Base-by-base conservation (phyloP, 805 yeast species). In the Wickerhamomyces hampshirensis region DNA sequence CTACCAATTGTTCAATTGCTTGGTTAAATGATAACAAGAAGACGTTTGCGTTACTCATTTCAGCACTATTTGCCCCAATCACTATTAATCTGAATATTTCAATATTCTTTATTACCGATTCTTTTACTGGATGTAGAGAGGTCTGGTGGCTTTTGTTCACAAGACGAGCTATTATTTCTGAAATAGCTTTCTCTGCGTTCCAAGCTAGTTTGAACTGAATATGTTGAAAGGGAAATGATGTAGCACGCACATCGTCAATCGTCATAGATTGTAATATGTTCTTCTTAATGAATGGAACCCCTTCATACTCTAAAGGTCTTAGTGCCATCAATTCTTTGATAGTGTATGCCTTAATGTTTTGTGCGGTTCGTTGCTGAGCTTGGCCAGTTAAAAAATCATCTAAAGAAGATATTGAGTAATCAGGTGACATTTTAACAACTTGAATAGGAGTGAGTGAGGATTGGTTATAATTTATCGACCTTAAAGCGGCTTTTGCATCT, bases 1-100 rank as follows among this genome's bases (percentile, higher is more conserved):
- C 72, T 13, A 72, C 50, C 18, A 73, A 33, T 14, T 51, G 53
- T 26, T 66, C 71, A 41, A 73, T 51, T 3, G 68, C 46, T 9
- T 58, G 54, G 28, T 59, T 65, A 42, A 68, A 68, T 5, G 65
- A 51, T 17, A 51, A 45, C 9, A 68, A 47, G 36, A 60, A 72
- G 8, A 64, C 53, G 26, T 57, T 61, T 2, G 67, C 63, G 39
- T 68, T 68, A 15, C 51, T 52, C 36, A 50, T 48, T 2, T 43
- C 33, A 2, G 49, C 39, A 8, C 56, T 40, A n/a, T 62, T 60
- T 2, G 62, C 51, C 5, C 65, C 62, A 17, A 63, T 49, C 0
- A 58, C 55, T 11, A 69, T 34, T 18, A 70, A 53, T 29, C 57
- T 50, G 19, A 62, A 26, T 5, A 62, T 24, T 21, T 53, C 53